Evolutionary conservation across 2,329 filamentous ascomycete species (phyloP), one percentile per base, ranked within the genome.

Genomic region (Ascochyta rabiei): DNA sequence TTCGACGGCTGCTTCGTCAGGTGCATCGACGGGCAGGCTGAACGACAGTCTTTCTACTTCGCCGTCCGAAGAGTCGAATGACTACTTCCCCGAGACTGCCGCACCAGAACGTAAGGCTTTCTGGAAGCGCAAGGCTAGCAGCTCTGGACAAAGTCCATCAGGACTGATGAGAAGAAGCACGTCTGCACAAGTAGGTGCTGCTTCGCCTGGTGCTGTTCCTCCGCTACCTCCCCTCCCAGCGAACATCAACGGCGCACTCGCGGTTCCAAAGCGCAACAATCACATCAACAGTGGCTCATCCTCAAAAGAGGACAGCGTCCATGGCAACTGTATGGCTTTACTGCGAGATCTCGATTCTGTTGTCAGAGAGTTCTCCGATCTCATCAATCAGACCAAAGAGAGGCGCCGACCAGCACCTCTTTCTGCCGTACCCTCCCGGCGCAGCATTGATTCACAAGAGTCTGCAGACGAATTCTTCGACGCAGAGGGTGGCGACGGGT

Each of bases 381-480:
- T 99, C 9, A 83, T 98, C 48, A 78, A 83, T 7, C 89, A 89
- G 68, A 96, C 87, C 76, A 96, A 95, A 74, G 85, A 89, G 34
- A 84, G 93, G 44, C 86, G 93, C 6, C 74, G 77, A 12, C 81
- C 87, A 6, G 66, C 76, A 18, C 81, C 86, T 40, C 49, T 61
- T 19, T 69, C 73, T 9, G 67, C 72, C 4, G 62, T 69, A 4
- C 66, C 64, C 13, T 82, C 84, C 10, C 79, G 86, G 33, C 81
- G 83, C 67, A 96, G 92, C 68, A 85, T 96, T 48, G 93, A 96
- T 59, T 96, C 92, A 0, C 82, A 87, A 26, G 70, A 68, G 39
- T 89, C 90, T 1, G 84, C 84, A 2, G 90, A 96, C 52, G 93
- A 98, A 71, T 99, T 98, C 76, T 99, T 97, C 66, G 95, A 99